phyloP scores from a whole-genome alignment of 768 basidiomycete species.

The Mycena olivaceomarginata region DNA sequence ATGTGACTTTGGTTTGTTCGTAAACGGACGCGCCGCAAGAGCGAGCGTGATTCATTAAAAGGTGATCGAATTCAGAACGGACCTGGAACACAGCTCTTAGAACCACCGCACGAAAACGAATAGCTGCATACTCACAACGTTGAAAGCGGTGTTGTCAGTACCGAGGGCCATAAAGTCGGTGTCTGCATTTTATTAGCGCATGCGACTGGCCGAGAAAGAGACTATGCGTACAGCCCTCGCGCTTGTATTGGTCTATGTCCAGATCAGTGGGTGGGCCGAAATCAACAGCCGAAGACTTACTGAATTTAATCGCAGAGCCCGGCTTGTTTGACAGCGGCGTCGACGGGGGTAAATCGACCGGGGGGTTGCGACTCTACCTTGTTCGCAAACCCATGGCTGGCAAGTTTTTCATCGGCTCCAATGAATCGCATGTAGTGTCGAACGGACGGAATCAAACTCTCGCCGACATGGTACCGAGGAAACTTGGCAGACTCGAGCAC shows the following conservation, averaged over 20 bases:
- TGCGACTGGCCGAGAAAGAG: conserved; percentile 11
- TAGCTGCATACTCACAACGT: conserved; percentile 68
- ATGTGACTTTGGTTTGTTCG: conserved; percentile 72
- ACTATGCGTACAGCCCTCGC: conserved; percentile 73
- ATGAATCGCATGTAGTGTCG: conserved; percentile 78
- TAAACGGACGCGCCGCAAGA: conserved; percentile 71
- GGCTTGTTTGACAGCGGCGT: conserved; percentile 62
- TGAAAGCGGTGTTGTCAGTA: conserved; percentile 74
- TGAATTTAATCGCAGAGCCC: conserved; percentile 79
- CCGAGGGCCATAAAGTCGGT: conserved; percentile 77
- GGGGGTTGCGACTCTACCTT: conserved; percentile 60
- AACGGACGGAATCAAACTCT: conserved; percentile 77
- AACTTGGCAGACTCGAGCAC: conserved; percentile 74
- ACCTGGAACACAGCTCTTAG: conserved; percentile 55
- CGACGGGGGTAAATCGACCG: conserved; percentile 26
- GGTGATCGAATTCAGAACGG: conserved; percentile 77
- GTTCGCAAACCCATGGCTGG: conserved; percentile 67
- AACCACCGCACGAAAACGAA: not conserved
- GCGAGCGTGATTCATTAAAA: conserved; percentile 74
- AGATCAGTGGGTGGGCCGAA: conserved; percentile 18
- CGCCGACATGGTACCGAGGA: conserved; percentile 76
- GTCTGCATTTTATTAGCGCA: conserved; percentile 57
- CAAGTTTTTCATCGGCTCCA: conserved; percentile 71
- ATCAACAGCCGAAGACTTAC: conserved; percentile 31
- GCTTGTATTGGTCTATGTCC: conserved; percentile 67